A percentile compares a stretch with the other conserved stretches of the same genome.
phyloP scores from a whole-genome alignment of 129 eudicot species.

The Flaveria ramosissima region DNA sequence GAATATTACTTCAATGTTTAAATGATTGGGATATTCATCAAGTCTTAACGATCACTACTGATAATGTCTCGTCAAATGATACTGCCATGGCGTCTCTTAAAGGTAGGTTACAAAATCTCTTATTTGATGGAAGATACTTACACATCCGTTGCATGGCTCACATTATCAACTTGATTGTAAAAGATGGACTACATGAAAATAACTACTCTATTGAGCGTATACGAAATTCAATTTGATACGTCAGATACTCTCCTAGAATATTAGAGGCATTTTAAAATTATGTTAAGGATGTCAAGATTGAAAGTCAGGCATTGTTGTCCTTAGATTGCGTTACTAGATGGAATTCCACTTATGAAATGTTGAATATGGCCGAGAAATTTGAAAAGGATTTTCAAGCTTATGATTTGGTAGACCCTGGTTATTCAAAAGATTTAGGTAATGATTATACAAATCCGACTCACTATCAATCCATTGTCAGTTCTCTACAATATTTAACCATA shows the following conservation, averaged over 20 bases:
- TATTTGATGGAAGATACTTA: too few species aligned
- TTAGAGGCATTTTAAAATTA: neutral
- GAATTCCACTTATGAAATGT: neutral
- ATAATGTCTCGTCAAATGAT: neutral
- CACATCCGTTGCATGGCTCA: too few species aligned
- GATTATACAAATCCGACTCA: too few species aligned
- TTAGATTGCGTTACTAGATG: neutral
- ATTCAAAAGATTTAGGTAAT: too few species aligned
- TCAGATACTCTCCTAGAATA: neutral
- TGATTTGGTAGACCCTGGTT: neutral
- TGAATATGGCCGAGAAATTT: neutral
- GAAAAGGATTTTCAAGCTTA: neutral
- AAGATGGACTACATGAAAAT: too few species aligned
- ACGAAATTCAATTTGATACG: neutral
- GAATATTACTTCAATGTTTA: neutral
- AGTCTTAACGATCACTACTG: neutral
- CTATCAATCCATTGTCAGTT: too few species aligned
- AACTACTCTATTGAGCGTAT: neutral
- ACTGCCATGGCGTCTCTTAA: neutral
- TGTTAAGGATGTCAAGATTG: neutral
- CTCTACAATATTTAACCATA: too few species aligned
- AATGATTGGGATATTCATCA: neutral
- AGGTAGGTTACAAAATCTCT: too few species aligned
- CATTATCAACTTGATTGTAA: too few species aligned
- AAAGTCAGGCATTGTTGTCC: too few species aligned